Evolutionary conservation across 2,329 filamentous ascomycete species (phyloP), one percentile per base, ranked within the genome.

Genomic region (Pestalotiopsis sp.): DNA sequence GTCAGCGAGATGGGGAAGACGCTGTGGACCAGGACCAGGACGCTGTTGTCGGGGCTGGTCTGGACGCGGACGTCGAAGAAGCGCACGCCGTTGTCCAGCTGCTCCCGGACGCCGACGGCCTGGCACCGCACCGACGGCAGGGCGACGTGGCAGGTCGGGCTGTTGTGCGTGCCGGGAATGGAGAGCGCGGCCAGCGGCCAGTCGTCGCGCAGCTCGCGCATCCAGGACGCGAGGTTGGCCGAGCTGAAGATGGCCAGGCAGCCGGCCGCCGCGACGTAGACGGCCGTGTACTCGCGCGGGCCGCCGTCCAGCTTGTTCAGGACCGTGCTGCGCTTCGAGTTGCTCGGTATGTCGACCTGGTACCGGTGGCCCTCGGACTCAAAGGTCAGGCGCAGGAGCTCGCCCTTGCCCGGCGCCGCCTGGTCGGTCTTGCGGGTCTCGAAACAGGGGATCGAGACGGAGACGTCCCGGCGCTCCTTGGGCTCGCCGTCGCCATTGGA

Each of bases 111-210:
- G 70, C 88, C 85, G 20, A 95, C 93, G 41, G 93, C 91, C 82
- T 99, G 96, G 80, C 96, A 98, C 52, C 96, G 92, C 49, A 98
- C 96, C 1, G 94, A 97, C 1, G 96, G 96, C 4, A 98, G 87
- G 13, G 96, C 95, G 63, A 89, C 87, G 83, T 97, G 87, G 82
- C 89, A 92, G 11, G 95, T 97, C 6, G 96, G 93, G 20, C 93
- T 93, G 82, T 99, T 98, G 84, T 99, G 96, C 0, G 96, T 98
- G 72, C 96, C 96, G 0, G 96, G 96, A 71, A 98, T 96, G 64
- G 92, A 96, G 64, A 99, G 88, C 2, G 91, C 87, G 1, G 93
- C 92, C 4, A 98, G 84, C 1, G 93, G 90, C 65, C 89, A 91
- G 23, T 90, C 86, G 75, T 95, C 88, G 70, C 87, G 84, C 57